These are phyloP conservation scores for Arabis hirsuta DNA, from an alignment of 345 rosid species.

Conservation along the genomic window DNA sequence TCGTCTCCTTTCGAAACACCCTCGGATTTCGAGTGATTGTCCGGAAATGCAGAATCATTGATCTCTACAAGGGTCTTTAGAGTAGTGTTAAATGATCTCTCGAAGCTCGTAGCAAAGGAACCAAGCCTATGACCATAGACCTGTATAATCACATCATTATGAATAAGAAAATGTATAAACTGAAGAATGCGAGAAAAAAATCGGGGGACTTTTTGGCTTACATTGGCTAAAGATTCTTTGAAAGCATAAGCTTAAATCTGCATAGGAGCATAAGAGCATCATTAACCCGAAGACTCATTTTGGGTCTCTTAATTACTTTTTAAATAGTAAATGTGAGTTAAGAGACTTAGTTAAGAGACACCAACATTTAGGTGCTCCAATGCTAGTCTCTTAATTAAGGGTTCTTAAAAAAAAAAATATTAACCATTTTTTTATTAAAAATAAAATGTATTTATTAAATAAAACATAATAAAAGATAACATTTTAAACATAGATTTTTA, in stretches of 20 bases:
- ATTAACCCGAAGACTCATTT: too few relatives aligned
- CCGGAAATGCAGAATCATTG: constrained; percentile 55
- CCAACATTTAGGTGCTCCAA: too few relatives aligned
- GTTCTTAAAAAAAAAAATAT: too few relatives aligned
- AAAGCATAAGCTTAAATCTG: constrained; percentile 88
- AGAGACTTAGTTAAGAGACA: too few relatives aligned
- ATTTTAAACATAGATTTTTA: too few relatives aligned
- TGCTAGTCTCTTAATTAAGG: too few relatives aligned
- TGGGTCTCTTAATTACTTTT: too few relatives aligned
- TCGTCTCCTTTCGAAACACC: constrained; percentile 63
- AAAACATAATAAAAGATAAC: too few relatives aligned
- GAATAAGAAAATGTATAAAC: neutral
- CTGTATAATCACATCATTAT: constrained; percentile 49
- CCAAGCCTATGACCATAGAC: constrained; percentile 74
- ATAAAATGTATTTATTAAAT: too few relatives aligned
- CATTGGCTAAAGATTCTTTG: constrained; percentile 88
- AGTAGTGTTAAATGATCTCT: constrained; percentile 72
- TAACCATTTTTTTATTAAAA: too few relatives aligned
- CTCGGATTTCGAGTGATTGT: constrained; percentile 65
- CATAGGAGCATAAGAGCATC: constrained; percentile 28
- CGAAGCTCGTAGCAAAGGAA: constrained; percentile 66
- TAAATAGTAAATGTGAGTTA: too few relatives aligned
- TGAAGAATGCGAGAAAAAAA: neutral
- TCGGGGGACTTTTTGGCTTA: constrained; percentile 48
- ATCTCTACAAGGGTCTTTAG: constrained; percentile 53